Base-by-base conservation (phyloP, 2,329 filamentous ascomycete species). In the Coniochaeta hoffmannii region DNA sequence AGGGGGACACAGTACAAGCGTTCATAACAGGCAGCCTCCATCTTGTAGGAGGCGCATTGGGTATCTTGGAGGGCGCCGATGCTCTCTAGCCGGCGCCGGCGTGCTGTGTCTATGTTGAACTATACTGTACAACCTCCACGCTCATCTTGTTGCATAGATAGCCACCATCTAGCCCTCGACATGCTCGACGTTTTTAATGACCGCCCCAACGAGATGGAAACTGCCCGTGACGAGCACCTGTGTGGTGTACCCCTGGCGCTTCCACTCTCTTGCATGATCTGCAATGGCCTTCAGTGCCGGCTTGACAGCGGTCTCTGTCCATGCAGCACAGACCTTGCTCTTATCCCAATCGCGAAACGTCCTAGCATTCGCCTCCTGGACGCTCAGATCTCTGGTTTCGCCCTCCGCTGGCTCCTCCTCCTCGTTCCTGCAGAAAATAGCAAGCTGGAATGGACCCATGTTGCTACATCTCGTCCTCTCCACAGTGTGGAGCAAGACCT, bases 361-460 rank as follows among this genome's bases (percentile, higher is more conserved):
- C 82, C 75, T 56, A 83, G 75, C 14, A 85, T 80, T 9, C 75
- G 81, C 6, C 77, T 75, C 12, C 79, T 63, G 3, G 5, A 80
- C 75, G 24, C 69, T 63, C 4, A 82, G 68, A 2, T 73, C 68
- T 0, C 77, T 75, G 1, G 57, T 54, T 49, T 82, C 79, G 15
- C 77, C 76, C 17, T 73, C 74, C 41, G 69, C 64, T 11, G 75
- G 73, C 60, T 78, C 79, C 1, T 81, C 83, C 1, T 81, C 83
- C 57, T 82, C 82, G 65, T 96, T 96, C 1, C 88, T 89, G 67
- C 88, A 94, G 73, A 96, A 96, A 53, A 95, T 77, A 53, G 58
- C 61, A 51, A 57, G 57, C 41, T 65, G 54, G 30, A 65, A 63
- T 22, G 63, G 64, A 11, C 54, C 30, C 1, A 57, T 61, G 28